A percentile compares a stretch with the other conserved stretches of the same genome.
These are phyloP conservation scores for Aciculosporium take DNA, from an alignment of 2,329 filamentous ascomycete species.

Conservation along the genomic window DNA sequence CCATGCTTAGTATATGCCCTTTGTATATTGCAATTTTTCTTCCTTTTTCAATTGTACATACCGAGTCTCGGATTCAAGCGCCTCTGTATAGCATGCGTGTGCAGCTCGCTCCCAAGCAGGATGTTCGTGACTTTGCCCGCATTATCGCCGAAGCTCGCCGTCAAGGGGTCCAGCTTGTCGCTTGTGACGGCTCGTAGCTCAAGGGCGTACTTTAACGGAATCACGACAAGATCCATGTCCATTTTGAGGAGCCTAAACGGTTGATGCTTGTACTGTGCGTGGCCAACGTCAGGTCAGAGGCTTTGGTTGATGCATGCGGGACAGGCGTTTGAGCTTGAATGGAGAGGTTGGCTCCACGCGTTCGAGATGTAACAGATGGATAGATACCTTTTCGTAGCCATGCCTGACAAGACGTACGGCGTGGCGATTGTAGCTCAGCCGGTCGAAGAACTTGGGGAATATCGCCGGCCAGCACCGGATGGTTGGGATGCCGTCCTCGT, in stretches of 20 bases:
- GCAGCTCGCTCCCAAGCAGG: conserved; percentile 7
- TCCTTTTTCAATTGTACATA: neutral
- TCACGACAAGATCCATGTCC: conserved; percentile 9
- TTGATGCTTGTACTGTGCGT: conserved; percentile 3
- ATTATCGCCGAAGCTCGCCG: conserved; percentile 10
- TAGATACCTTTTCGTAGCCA: conserved; percentile 8
- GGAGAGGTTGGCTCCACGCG: no score
- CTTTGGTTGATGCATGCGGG: neutral
- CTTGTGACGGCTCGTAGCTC: conserved; percentile 7
- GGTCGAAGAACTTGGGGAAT: conserved; percentile 7
- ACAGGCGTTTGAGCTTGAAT: no score
- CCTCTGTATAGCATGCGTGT: conserved; percentile 8
- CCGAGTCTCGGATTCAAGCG: conserved; percentile 8
- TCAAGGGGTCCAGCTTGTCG: conserved; percentile 8
- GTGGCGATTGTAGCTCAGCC: conserved; percentile 7
- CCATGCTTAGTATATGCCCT: no score
- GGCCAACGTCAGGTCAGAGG: neutral
- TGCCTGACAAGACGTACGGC: conserved; percentile 4
- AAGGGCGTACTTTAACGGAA: conserved; percentile 7
- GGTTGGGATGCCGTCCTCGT: conserved; percentile 3
- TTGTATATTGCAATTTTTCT: neutral
- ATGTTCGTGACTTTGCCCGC: conserved; percentile 7
- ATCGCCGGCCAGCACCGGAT: conserved; percentile 6
- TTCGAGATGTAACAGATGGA: no score
- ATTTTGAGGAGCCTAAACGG: conserved; percentile 8